phyloP scores from a whole-genome alignment of 371 early-diverging fungal genomes.

The Mucor racemosus region DNA sequence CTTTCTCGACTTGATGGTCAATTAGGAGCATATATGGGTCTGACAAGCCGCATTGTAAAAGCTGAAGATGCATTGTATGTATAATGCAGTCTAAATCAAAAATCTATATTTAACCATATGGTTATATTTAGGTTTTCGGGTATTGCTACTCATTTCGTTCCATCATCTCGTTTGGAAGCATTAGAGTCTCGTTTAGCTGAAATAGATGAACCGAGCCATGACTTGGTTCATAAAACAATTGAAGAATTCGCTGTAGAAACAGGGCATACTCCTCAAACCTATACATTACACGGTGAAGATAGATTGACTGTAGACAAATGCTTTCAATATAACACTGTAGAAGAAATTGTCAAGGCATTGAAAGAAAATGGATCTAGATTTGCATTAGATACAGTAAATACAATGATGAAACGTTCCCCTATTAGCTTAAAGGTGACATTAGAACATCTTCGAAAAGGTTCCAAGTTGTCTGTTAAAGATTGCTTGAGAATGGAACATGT shows the following conservation, averaged over 20 bases:
- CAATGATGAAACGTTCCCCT: conserved; percentile 72
- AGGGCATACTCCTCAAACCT: conserved; percentile 18
- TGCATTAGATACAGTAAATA: conserved; percentile 66
- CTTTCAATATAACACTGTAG: conserved; percentile 77
- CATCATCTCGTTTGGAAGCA: conserved; percentile 72
- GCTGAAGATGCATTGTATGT: conserved; percentile 83
- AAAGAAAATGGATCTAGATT: conserved; percentile 63
- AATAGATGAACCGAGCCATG: conserved; percentile 69
- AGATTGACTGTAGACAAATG: conserved; percentile 55
- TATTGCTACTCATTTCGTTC: conserved; percentile 93
- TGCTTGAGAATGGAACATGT: conserved; percentile 76
- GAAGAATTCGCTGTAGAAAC: conserved; percentile 79
- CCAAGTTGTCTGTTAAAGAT: conserved; percentile 41
- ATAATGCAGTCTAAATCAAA: not conserved
- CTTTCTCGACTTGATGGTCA: conserved; percentile 90
- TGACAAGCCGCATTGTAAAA: conserved; percentile 81
- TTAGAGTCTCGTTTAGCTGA: conserved; percentile 79
- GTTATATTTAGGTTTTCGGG: conserved; percentile 60
- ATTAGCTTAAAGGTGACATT: conserved; percentile 83
- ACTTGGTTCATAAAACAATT: conserved; percentile 78
- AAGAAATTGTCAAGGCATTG: conserved; percentile 67
- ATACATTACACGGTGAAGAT: conserved; percentile 22
- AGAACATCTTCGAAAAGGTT: conserved; percentile 71
- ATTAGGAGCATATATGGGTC: conserved; percentile 86
- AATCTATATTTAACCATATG: conserved; percentile 9